Evolutionary conservation across 164 flowering plant species (phyloP), one percentile per base, ranked within the genome.

Genomic region (Stephania japonica): DNA sequence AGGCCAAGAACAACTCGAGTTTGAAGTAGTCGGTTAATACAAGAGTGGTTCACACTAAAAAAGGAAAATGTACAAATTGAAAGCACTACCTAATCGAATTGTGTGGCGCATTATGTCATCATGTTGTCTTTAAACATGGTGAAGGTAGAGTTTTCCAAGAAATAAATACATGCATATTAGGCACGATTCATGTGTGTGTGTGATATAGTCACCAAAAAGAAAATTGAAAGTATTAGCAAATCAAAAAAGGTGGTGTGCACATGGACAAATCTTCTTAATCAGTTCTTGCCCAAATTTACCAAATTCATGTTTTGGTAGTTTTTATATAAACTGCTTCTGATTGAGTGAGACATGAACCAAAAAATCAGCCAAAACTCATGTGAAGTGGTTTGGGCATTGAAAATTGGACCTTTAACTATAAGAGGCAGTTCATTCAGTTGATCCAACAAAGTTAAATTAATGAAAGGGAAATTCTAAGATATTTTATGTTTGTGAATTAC

Each of bases 91-190:
- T 56, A 56, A 56, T n/a, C 16, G 18, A 16, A 56, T 19, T 21
- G 62, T 16, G 23, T 1, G 62, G 62, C 62, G 16, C 62, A 56
- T 16, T 19, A 56, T 21, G 5, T 16, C 3, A 10, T 56, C 21
- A 18, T 59, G n/a, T 59, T 59, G 38, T 32, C 21, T 23, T 56
- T 56, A 59, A 59, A 59, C 23, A 59, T 19, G 25, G 24, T 59
- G 25, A 59, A 59, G 21, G 64, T 19, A 59, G 64, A 67, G 49
- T 41, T 18, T 12, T 42, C 70, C 70, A 67, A 67, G 70, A 67
- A 42, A 67, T 26, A 38, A 21, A 42, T 67, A 24, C 50, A 67
- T 67, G 70, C 38, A 32, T n/a, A 67, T 67, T 12, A 26, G 18
- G 14, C 24, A 59, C 5, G 64, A 21, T 7, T 19, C 23, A 59